These are phyloP conservation scores for Colletotrichum sp. DNA, from an alignment of 2,329 filamentous ascomycete genomes.

Conservation along the genomic window DNA sequence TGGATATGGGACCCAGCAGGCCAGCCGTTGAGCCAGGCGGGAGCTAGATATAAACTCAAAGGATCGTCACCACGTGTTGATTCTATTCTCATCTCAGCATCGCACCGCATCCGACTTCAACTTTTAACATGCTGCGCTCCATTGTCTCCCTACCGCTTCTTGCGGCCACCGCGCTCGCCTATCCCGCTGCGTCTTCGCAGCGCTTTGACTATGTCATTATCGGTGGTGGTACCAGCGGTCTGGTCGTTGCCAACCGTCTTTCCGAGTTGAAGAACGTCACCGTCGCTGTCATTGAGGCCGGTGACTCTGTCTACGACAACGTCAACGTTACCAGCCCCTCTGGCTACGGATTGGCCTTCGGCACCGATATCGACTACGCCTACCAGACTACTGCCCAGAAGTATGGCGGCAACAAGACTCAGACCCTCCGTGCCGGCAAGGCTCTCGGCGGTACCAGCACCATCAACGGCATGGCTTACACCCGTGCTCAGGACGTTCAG, in stretches of 20 bases:
- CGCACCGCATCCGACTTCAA: neutral
- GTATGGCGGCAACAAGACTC: slow-evolving; percentile 32
- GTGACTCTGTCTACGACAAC: slow-evolving; percentile 38
- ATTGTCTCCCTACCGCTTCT: neutral
- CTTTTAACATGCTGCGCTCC: neutral
- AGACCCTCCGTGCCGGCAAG: slow-evolving; percentile 38
- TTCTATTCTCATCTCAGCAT: neutral
- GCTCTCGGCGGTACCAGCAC: slow-evolving; percentile 45
- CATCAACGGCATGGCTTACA: slow-evolving; percentile 51
- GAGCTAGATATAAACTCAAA: neutral
- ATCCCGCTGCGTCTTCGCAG: neutral
- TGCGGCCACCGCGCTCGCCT: neutral
- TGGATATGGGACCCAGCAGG: neutral
- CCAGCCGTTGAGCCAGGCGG: neutral
- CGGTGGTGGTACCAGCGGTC: slow-evolving; percentile 41
- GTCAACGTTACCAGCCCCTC: slow-evolving; percentile 33
- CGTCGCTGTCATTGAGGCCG: slow-evolving; percentile 42
- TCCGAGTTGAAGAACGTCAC: slow-evolving; percentile 34
- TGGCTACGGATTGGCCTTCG: slow-evolving; percentile 28
- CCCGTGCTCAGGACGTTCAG: slow-evolving; percentile 45
- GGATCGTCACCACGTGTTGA: neutral
- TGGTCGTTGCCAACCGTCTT: slow-evolving; percentile 41
- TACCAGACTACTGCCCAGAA: slow-evolving; percentile 37
- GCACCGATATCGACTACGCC: slow-evolving; percentile 37
- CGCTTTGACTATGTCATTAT: slow-evolving; percentile 39